Evolutionary conservation across 208 protist species (phyloP), one percentile per base, ranked within the genome.

Genomic region (Trypanosoma brucei): DNA sequence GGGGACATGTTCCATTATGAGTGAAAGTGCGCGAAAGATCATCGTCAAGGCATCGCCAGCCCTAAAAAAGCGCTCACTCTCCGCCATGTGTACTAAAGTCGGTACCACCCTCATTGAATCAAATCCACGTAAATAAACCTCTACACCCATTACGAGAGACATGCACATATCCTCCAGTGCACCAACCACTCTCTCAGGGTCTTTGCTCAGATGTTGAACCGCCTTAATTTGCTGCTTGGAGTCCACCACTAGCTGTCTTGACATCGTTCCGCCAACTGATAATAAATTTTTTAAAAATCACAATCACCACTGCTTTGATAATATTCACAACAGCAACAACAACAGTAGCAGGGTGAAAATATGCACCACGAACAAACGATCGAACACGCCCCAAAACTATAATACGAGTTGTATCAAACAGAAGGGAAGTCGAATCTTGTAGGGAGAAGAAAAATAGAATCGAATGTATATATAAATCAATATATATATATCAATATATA

Each of bases 1-100:
- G 0, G 90, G 90, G 5, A 91, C 90, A 66, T 91, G 77, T 72
- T 95, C 86, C 55, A 92, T 75, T 36, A 92, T 89, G 22, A 95
- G 81, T 0, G 90, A 83, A 22, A 92, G 55, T 3, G 82, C 75
- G 13, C 90, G 79, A 54, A 93, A 84, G 14, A 80, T 37, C 50
- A 93, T 76, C 22, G 81, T 78, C 44, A 88, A 45, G 3, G 81
- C 52, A 64, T 95, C 90, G 38, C 86, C 90, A 4, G 76, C 37
- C 36, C 55, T 46, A 4, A 45, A 6, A 60, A 61, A 75, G 0
- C n/a, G 2, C 11, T 75, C 62, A 33, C 67, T 77, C 56, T 85
- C 72, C 5, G 72, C 72, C 60, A 93, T 78, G 33, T 72, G 57
- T 0, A 79, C 42, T 8, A 93, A 62, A 13, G 85, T 55, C 3